Evolutionary conservation across 352 stramenopile genomes (phyloP), one percentile per base, ranked within the genome.

Genomic region (Phytophthora litchii): DNA sequence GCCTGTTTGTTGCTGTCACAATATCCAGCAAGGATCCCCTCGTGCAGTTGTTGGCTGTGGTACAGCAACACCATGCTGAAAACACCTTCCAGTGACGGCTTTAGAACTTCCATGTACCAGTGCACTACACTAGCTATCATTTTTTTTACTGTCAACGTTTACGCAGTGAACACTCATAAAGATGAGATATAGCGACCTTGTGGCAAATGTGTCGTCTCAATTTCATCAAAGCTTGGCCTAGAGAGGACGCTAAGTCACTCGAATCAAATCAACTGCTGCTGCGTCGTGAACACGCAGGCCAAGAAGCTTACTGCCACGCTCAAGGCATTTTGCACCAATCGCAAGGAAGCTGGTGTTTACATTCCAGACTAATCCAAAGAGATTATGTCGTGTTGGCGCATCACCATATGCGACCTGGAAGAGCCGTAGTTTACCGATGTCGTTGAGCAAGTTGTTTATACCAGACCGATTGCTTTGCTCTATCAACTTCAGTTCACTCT

Each of bases 401-500:
- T 27, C 23, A 27, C 23, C 23, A 27, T 27, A 5, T 27, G 23
- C 3, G 23, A 5, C 23, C n/a, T n/a, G n/a, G n/a, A n/a, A n/a
- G n/a, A n/a, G n/a, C n/a, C n/a, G n/a, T n/a, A n/a, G n/a, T n/a
- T n/a, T n/a, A n/a, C n/a, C n/a, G n/a, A n/a, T n/a, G n/a, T n/a
- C n/a, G n/a, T n/a, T n/a, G n/a, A n/a, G n/a, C n/a, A n/a, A n/a
- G n/a, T n/a, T n/a, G n/a, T n/a, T n/a, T n/a, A n/a, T n/a, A n/a
- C n/a, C n/a, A n/a, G n/a, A n/a, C 5, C 23, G 38, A n/a, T 16
- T 25, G 27, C 25, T 50, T 23, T 12, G 14, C 23, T 14, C 11
- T n/a, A n/a, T n/a, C n/a, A n/a, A n/a, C 9, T 6, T 7, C 23
- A 29, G 3, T 0, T 60, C 36, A 56, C 40, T 64, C 32, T 34